These are phyloP conservation scores for Coemansia sp. DNA, from an alignment of 192 early-diverging fungal genomes.

Conservation along the genomic window DNA sequence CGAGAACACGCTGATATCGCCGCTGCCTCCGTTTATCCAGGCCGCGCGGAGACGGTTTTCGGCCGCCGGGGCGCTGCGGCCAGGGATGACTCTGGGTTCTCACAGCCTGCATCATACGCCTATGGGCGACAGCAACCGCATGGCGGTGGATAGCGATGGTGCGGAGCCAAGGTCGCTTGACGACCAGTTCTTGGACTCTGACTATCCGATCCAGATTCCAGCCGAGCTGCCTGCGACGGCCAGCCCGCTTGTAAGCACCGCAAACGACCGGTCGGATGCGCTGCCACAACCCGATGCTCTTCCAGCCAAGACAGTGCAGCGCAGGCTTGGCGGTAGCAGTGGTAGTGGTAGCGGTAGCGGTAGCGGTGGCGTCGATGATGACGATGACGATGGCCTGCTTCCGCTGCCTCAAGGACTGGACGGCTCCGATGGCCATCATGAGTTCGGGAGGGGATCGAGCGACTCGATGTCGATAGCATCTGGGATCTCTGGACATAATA, in stretches of 20 bases:
- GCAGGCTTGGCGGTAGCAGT: constrained; percentile 15
- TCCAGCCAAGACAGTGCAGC: constrained; percentile 42
- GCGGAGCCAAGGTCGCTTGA: constrained; percentile 46
- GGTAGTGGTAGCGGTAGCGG: background rate
- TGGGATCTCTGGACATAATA: constrained; percentile 5
- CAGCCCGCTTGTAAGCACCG: constrained; percentile 18
- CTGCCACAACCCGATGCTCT: constrained; percentile 48
- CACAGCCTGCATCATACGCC: background rate
- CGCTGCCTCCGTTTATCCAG: constrained; percentile 44
- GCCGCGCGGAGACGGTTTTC: constrained; percentile 43
- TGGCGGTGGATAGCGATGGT: constrained; percentile 8
- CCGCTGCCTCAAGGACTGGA: constrained; percentile 5
- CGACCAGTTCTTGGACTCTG: constrained; percentile 54
- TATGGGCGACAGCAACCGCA: constrained; percentile 1
- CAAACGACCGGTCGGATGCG: constrained; percentile 49
- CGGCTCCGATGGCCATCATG: constrained; percentile 5
- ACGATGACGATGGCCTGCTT: background rate
- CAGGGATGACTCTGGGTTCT: constrained; percentile 6
- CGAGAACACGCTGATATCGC: constrained; percentile 37
- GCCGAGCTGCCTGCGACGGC: constrained; percentile 37
- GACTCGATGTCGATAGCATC: constrained; percentile 25
- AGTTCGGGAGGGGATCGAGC: constrained; percentile 3
- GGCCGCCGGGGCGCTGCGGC: constrained; percentile 23
- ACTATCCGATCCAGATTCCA: constrained; percentile 54
- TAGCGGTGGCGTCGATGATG: background rate